Base-by-base conservation (phyloP, 495 filamentous ascomycete genomes). In the Tuber magnatum region DNA sequence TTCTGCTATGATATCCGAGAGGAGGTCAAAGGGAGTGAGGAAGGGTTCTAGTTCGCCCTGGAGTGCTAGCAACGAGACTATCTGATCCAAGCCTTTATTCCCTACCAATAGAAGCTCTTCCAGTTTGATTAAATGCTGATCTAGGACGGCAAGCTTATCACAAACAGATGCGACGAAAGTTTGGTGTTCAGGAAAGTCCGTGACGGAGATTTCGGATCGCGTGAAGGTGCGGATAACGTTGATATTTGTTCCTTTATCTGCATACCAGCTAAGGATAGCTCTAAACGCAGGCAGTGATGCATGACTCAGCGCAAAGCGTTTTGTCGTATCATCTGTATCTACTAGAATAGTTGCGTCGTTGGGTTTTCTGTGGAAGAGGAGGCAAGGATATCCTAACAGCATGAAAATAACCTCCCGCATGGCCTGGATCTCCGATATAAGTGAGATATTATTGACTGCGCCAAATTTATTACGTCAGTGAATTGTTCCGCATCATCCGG, bases 341-440 rank as follows among this genome's bases (percentile, higher is more conserved):
- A 74, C 39, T 46, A 74, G 75, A 8, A 82, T 73, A 68, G 86
- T 82, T 68, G 74, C 72, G 44, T 83, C 73, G n/a, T 81, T 73
- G 2, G 83, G 82, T 20, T 81, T 75, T 69, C 77, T 81, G 44
- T 88, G 86, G 46, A 92, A 97, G 9, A 97, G 82, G 32, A 88
- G 90, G 0, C 92, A 96, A 48, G 90, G 88, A 32, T 97, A 84
- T 0, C 93, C 94, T 44, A 88, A 87, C 1, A 98, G 87, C 93
- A 97, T 94, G 77, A 92, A 94, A 1, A 97, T 85, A 1, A 89
- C 86, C 78, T 98, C 94, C 65, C 94, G 90, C 44, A 94, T 85
- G 7, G 89, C 82, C 73, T 94, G 91, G 2, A 92, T 84, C 80
- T 95, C 93, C 0, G 92, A 90, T 46, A 96, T 84, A 4, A 84